phyloP scores from a whole-genome alignment of 148 eudicot species.

The Gaultheria prostrata region DNA sequence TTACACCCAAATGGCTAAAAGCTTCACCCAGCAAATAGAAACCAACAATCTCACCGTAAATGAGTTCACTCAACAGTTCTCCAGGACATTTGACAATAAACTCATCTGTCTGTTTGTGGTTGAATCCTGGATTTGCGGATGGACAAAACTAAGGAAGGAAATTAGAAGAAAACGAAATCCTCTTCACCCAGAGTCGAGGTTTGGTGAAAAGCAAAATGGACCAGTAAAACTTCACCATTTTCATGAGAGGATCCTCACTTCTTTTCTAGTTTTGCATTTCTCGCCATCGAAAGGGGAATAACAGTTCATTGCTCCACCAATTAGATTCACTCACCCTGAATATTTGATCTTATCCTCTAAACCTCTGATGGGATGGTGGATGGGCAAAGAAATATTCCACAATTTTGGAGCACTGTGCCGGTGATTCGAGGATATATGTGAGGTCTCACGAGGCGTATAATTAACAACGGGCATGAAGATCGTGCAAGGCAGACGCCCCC shows the following conservation, averaged over 20 bases:
- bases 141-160: not conserved
- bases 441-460: not conserved
- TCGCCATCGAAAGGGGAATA: not conserved
- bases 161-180: too few relatives aligned
- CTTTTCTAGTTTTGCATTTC: not conserved
- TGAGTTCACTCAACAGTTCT: not conserved
- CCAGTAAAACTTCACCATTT: not conserved
- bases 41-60: not conserved
- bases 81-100: not conserved
- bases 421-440: not conserved
- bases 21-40: not conserved
- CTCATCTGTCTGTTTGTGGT: not conserved
- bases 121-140: not conserved
- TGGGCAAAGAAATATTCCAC: not conserved
- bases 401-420: not conserved
- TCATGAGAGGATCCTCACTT: not conserved
- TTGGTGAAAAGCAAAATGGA: not conserved
- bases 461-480: not conserved
- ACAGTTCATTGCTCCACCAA: conserved; percentile 1
- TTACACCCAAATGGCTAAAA: not conserved
- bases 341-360: not conserved
- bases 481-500: too few relatives aligned
- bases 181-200: too few relatives aligned
- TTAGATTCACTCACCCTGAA: conserved; percentile 3
- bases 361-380: not conserved